A percentile compares a stretch with the other conserved stretches of the same genome.
Conservation (phyloP, 306 rosid genomes). For the Vigna radiata region DNA sequence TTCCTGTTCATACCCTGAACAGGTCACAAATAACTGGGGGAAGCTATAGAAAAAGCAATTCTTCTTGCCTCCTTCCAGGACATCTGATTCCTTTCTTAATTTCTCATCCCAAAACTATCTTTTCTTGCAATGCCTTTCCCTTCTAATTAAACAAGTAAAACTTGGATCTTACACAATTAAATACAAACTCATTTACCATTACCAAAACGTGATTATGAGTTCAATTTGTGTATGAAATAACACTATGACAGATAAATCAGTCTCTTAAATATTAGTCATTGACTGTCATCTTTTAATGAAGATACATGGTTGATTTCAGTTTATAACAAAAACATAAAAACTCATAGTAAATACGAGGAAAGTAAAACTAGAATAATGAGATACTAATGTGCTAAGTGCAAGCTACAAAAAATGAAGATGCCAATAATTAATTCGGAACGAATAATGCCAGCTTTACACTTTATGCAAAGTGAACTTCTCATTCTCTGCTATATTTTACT, state of each 20-base stretch:
- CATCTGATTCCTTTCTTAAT: conserved; percentile 45
- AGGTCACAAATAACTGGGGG: background rate
- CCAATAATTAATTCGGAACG: conserved; percentile 34
- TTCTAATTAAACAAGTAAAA: background rate
- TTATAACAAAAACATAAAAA: background rate
- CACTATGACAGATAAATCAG: too few species aligned
- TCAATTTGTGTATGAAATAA: too few species aligned
- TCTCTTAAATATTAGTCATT: too few species aligned
- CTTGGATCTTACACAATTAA: background rate
- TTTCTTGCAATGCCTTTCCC: conserved; percentile 1
- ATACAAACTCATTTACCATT: background rate
- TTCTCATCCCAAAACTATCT: conserved; percentile 16
- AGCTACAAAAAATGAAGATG: conserved; percentile 43
- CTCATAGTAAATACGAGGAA: background rate
- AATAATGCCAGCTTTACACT: conserved; percentile 48
- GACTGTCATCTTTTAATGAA: background rate
- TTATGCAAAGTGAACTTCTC: conserved; percentile 46
- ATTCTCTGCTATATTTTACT: conserved; percentile 19
- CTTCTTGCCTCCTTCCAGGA: background rate
- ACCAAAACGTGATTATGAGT: too few species aligned
- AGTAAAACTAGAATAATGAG: conserved; percentile 4
- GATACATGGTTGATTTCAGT: too few species aligned
- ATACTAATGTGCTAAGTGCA: conserved; percentile 40
- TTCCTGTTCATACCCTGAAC: background rate
- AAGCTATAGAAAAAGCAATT: conserved; percentile 14